These are phyloP conservation scores for Solanum pimpinellifolium DNA, from an alignment of 257 asterid species.

Conservation along the genomic window DNA sequence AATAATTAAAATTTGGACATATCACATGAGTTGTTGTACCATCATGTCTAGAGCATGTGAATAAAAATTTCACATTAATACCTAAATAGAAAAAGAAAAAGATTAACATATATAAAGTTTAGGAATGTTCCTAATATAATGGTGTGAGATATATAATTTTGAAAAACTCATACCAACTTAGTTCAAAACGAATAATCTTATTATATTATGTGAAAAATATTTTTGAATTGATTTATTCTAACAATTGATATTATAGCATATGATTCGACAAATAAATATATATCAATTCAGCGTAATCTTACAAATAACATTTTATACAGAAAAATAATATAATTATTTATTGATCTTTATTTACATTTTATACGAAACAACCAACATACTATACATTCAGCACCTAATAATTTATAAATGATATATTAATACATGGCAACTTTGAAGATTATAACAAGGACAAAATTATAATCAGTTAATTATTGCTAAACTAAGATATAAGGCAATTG, in stretches of 20 bases:
- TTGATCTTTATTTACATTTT: fast-evolving
- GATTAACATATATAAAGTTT: too few relatives aligned
- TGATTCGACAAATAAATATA: not conserved
- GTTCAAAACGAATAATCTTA: not conserved
- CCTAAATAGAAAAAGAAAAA: not conserved
- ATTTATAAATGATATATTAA: not conserved
- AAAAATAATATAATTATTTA: too few relatives aligned
- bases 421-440: not conserved
- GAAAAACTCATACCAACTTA: not conserved
- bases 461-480: not conserved
- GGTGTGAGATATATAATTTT: not conserved
- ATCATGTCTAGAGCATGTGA: not conserved
- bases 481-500: not conserved
- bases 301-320: too few relatives aligned
- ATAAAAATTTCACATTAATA: too few relatives aligned
- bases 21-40: not conserved
- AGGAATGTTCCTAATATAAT: not conserved
- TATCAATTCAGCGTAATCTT: too few relatives aligned
- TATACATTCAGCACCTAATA: not conserved
- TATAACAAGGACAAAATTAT: not conserved
- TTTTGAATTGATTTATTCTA: not conserved
- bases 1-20: not conserved
- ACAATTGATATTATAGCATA: not conserved
- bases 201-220: not conserved
- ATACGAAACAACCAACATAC: not conserved